These are phyloP conservation scores for Byssothecium circinans DNA, from an alignment of 2,329 filamentous ascomycete species.

Conservation along the genomic window DNA sequence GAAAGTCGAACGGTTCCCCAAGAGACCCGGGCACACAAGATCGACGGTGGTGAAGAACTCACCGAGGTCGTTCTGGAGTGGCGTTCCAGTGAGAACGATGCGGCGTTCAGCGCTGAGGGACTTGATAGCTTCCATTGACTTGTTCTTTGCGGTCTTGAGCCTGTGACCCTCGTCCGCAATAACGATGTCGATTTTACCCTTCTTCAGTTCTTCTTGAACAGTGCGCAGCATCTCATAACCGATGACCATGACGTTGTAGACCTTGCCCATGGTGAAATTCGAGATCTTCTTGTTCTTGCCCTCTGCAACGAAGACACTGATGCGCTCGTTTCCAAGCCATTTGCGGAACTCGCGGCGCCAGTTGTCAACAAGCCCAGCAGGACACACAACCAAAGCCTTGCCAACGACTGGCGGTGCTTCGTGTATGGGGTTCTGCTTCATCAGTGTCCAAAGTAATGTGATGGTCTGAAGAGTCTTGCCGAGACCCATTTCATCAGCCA, in stretches of 20 bases:
- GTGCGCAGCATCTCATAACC: constrained; percentile 70
- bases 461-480: constrained; percentile 76
- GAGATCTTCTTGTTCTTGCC: constrained; percentile 61
- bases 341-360: constrained; percentile 74
- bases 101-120: constrained; percentile 63
- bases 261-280: constrained; percentile 69
- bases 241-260: constrained; percentile 72
- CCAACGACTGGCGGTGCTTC: constrained; percentile 63
- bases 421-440: constrained; percentile 71
- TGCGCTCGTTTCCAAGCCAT: constrained; percentile 70
- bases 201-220: constrained; percentile 66
- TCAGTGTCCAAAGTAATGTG: constrained; percentile 68
- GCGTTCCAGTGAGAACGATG: constrained; percentile 67
- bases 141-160: constrained; percentile 69
- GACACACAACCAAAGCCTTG: constrained; percentile 73
- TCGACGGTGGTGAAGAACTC: constrained; percentile 71
- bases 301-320: constrained; percentile 68
- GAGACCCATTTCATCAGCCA: constrained; percentile 76
- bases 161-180: constrained; percentile 71
- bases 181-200: constrained; percentile 67
- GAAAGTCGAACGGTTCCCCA: constrained; percentile 65
- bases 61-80: constrained; percentile 67
- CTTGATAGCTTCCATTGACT: constrained; percentile 66
- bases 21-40: constrained; percentile 67
- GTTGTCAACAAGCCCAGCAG: constrained; percentile 71